phyloP scores from a whole-genome alignment of 2,329 filamentous ascomycete genomes.

The Diaporthe amygdali region DNA sequence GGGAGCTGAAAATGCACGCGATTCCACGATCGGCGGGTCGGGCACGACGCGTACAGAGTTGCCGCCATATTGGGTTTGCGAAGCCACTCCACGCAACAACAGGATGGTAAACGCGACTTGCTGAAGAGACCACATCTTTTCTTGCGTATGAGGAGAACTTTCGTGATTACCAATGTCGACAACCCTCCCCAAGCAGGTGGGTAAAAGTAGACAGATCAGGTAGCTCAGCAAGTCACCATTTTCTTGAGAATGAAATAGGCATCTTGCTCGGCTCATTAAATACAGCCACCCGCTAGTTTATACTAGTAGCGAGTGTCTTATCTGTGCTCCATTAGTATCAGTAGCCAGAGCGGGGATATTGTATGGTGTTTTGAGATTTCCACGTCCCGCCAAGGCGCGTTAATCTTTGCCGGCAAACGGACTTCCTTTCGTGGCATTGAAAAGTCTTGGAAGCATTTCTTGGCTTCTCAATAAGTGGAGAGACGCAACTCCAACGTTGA shows the following conservation, averaged over 20 bases:
- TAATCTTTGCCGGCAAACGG: slow-evolving; percentile 2
- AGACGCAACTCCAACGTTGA: background rate
- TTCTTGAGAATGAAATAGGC: background rate
- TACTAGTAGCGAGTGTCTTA: background rate
- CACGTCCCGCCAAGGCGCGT: background rate
- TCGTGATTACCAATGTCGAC: background rate
- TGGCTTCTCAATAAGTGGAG: background rate
- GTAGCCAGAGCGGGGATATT: slow-evolving; percentile 5
- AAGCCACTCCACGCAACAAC: background rate
- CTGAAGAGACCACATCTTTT: background rate
- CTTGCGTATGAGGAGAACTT: accelerated
- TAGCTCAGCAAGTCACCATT: background rate
- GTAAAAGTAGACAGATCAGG: background rate
- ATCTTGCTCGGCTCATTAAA: too few relatives aligned
- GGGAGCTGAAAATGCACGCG: background rate
- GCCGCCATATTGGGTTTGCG: background rate
- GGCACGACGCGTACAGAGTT: background rate
- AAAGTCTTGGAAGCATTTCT: slow-evolving; percentile 4
- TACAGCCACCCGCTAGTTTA: background rate
- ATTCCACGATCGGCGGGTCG: background rate
- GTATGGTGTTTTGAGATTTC: background rate
- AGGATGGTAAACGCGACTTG: background rate
- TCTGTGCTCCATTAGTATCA: background rate
- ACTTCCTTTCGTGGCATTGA: slow-evolving; percentile 9
- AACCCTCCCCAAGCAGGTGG: too few relatives aligned